phyloP scores from a whole-genome alignment of 371 early-diverging fungal genomes.

The Globomyces sp. region DNA sequence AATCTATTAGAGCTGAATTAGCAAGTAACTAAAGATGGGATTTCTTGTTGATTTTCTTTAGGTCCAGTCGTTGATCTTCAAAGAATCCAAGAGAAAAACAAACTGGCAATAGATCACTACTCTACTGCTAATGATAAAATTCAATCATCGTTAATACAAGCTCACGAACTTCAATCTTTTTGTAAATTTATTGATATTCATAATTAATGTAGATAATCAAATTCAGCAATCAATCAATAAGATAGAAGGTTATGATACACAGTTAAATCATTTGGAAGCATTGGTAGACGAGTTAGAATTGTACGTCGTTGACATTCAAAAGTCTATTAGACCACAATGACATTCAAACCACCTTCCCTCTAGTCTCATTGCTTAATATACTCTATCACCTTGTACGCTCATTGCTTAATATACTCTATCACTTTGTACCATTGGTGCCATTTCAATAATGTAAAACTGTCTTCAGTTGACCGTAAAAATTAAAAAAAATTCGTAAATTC shows the following conservation, averaged over 20 bases:
- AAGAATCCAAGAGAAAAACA: constrained; percentile 1
- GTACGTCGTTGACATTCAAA: not conserved
- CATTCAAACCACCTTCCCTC: not conserved
- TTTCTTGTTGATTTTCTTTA: not conserved
- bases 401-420: not conserved
- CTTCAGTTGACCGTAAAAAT: not conserved
- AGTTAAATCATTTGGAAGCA: constrained; percentile 1
- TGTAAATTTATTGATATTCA: not conserved
- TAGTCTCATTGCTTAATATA: not conserved
- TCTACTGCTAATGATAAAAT: not conserved
- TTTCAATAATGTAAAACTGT: not conserved
- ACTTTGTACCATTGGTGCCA: not conserved
- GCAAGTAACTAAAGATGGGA: too few species aligned
- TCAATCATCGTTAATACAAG: not conserved
- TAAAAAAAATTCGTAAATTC: not conserved
- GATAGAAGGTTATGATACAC: not conserved
- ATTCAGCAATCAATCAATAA: not conserved
- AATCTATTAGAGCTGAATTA: too few species aligned
- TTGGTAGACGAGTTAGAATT: constrained; percentile 8
- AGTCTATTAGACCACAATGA: not conserved
- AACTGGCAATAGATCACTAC: not conserved
- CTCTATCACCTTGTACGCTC: not conserved
- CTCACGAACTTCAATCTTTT: not conserved
- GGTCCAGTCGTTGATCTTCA: not conserved
- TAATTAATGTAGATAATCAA: not conserved